These are phyloP conservation scores for Hemileccinum impolitum DNA, from an alignment of 768 basidiomycete genomes.

Conservation along the genomic window DNA sequence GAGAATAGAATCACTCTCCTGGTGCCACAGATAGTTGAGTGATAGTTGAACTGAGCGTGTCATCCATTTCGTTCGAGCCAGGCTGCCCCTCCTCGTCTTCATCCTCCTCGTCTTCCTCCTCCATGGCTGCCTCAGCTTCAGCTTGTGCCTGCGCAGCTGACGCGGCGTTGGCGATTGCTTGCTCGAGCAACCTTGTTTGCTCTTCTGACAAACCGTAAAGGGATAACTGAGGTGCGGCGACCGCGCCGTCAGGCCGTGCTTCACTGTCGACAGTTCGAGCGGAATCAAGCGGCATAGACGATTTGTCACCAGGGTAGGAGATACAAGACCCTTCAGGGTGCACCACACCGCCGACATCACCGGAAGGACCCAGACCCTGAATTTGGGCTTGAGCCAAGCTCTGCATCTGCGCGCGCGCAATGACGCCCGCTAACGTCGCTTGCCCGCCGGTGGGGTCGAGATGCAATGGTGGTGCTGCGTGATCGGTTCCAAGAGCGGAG, in stretches of 20 bases:
- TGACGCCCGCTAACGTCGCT: constrained; percentile 68
- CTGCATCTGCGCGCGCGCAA: constrained; percentile 65
- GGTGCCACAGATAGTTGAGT: constrained; percentile 1
- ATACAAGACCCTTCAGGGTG: constrained; percentile 15
- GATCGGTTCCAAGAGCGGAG: constrained; percentile 45
- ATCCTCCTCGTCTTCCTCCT: constrained; percentile 62
- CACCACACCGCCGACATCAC: background rate
- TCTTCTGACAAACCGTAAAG: constrained; percentile 72
- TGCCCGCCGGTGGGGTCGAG: constrained; percentile 53
- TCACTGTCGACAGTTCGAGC: constrained; percentile 7
- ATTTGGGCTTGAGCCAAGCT: constrained; percentile 25
- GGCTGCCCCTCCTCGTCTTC: constrained; percentile 40
- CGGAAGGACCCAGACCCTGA: constrained; percentile 6
- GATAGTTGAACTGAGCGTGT: constrained; percentile 12
- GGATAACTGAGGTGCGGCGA: constrained; percentile 44
- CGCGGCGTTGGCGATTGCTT: constrained; percentile 72
- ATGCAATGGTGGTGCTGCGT: constrained; percentile 28
- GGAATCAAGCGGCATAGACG: constrained; percentile 4
- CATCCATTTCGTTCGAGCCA: constrained; percentile 16
- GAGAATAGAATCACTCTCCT: constrained; percentile 22
- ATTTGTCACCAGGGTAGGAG: constrained; percentile 4
- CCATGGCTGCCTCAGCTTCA: constrained; percentile 72
- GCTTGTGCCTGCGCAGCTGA: constrained; percentile 75
- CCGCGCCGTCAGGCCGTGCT: constrained; percentile 3
- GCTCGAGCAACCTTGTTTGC: constrained; percentile 64